Conservation (phyloP, 1,284 basidiomycete genomes). For the Rhodotorula glutinis region DNA sequence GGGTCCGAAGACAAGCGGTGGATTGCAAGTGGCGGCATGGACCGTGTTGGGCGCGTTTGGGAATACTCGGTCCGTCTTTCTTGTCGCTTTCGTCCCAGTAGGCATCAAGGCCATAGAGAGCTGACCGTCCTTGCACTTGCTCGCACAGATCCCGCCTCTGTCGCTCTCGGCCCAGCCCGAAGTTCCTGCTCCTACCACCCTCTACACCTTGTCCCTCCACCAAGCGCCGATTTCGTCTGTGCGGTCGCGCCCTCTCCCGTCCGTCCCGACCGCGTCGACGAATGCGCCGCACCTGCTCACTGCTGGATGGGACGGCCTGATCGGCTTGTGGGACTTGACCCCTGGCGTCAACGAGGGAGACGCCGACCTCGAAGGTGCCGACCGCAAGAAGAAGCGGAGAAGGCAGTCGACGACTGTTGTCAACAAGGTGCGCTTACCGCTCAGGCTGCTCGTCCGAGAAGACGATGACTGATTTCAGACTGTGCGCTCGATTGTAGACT, state of each 20-base stretch:
- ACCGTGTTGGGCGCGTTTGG: conserved; percentile 59
- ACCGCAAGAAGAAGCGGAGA: conserved; percentile 52
- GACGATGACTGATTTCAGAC: not conserved
- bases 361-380: conserved; percentile 55
- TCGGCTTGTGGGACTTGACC: conserved; percentile 63
- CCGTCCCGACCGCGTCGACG: not conserved
- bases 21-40: conserved; percentile 74
- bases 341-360: conserved; percentile 59
- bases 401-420: conserved; percentile 47
- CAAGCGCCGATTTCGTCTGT: conserved; percentile 69
- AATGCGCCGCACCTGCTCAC: conserved; percentile 60
- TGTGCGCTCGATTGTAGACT: conserved; percentile 53
- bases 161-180: conserved; percentile 46
- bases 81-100: no score
- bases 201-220: conserved; percentile 63
- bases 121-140: conserved; percentile 43
- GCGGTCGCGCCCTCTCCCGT: conserved; percentile 42
- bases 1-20: conserved; percentile 51
- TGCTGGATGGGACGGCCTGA: conserved; percentile 71
- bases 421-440: conserved; percentile 47
- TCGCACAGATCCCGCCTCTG: conserved; percentile 58
- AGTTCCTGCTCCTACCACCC: conserved; percentile 53
- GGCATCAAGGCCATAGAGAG: no score
- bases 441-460: not conserved
- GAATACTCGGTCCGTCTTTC: conserved; percentile 28